These are phyloP conservation scores for Blastobotrys serpentis DNA, from an alignment of 1,139 yeast species.

Conservation along the genomic window DNA sequence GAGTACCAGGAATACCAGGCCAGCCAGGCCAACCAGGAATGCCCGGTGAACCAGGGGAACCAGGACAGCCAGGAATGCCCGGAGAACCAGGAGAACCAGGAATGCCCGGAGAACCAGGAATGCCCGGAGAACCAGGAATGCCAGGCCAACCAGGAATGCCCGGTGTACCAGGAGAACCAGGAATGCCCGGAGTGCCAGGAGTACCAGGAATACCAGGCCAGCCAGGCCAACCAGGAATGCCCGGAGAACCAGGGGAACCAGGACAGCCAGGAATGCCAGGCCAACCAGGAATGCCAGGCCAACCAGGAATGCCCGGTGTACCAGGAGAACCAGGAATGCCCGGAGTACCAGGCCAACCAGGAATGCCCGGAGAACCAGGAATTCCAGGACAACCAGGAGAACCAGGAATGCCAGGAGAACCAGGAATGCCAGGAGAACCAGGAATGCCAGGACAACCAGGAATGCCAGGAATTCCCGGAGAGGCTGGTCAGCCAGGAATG, in stretches of 20 bases:
- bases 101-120: neutral
- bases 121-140: neutral
- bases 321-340: neutral
- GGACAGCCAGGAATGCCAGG: neutral
- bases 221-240: neutral
- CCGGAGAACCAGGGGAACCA: neutral
- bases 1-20: neutral
- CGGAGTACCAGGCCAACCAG: neutral
- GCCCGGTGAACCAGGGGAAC: neutral
- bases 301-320: neutral
- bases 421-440: neutral
- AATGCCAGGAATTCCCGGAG: neutral
- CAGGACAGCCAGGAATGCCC: neutral
- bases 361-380: neutral
- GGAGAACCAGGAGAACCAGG: neutral
- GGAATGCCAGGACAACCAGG: neutral
- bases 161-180: neutral
- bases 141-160: neutral
- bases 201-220: neutral
- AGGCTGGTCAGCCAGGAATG: neutral
- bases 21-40: neutral
- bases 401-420: neutral
- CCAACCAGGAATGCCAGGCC: neutral
- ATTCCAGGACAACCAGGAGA: neutral
- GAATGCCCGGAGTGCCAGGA: neutral